Percentiles rank a stretch among this genome's conserved stretches.
phyloP scores from a whole-genome alignment of 805 yeast genomes.

The Lachancea waltii region DNA sequence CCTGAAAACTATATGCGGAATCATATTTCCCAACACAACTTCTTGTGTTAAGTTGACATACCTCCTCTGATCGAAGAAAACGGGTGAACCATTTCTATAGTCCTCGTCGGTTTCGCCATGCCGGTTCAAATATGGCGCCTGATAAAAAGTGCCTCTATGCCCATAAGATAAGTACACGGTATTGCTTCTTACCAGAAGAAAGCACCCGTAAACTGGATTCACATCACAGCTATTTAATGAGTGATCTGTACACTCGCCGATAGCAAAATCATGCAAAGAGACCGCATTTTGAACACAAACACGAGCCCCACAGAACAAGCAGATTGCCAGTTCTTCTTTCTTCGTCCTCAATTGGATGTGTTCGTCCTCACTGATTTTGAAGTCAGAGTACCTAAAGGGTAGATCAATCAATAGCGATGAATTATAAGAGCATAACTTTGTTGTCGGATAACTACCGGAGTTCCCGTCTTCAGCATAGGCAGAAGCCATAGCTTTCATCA shows the following conservation, averaged over 20 bases:
- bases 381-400: constrained; percentile 57
- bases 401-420: constrained; percentile 51
- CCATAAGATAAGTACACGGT: constrained; percentile 48
- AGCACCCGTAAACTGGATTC: constrained; percentile 21
- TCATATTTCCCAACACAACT: constrained; percentile 73
- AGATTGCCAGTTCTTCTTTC: constrained; percentile 67
- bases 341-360: constrained; percentile 36
- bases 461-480: not conserved
- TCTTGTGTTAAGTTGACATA: constrained; percentile 61
- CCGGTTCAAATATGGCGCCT: constrained; percentile 76
- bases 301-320: constrained; percentile 72
- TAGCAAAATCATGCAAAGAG: constrained; percentile 38
- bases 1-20: constrained; percentile 71
- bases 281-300: constrained; percentile 60
- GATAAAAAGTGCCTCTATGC: constrained; percentile 70
- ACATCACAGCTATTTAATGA: constrained; percentile 47
- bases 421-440: constrained; percentile 36
- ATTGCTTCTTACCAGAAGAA: constrained; percentile 23
- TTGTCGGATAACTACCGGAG: no score
- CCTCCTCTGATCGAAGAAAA: constrained; percentile 52
- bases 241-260: constrained; percentile 81
- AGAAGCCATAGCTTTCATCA: not conserved
- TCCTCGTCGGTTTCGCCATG: constrained; percentile 85
- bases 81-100: constrained; percentile 62
- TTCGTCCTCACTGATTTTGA: constrained; percentile 41